A percentile compares a stretch with the other conserved stretches of the same genome.
These are phyloP conservation scores for Tolypocladium inflatum DNA, from an alignment of 2,329 filamentous ascomycete species.

Conservation along the genomic window DNA sequence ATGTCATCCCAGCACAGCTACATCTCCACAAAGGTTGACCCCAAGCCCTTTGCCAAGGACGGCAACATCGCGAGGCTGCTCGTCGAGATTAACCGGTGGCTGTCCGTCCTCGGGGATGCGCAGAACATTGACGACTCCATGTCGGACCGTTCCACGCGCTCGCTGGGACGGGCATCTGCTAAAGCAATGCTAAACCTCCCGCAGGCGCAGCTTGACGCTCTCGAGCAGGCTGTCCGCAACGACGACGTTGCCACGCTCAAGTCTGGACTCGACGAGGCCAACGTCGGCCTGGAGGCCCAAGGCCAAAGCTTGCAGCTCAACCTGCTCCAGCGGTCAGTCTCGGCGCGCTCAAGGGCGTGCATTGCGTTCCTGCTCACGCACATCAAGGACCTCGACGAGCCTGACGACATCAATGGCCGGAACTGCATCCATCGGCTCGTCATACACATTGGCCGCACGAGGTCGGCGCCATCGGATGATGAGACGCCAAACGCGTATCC, in stretches of 20 bases:
- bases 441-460: conserved; percentile 80
- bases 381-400: conserved; percentile 67
- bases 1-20: conserved; percentile 76
- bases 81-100: conserved; percentile 76
- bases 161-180: conserved; percentile 67
- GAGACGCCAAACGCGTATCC: conserved; percentile 41
- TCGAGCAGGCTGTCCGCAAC: conserved; percentile 62
- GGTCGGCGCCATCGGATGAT: conserved; percentile 38
- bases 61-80: conserved; percentile 38
- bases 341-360: conserved; percentile 56
- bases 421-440: conserved; percentile 91
- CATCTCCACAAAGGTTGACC: conserved; percentile 82
- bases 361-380: conserved; percentile 62
- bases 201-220: conserved; percentile 54
- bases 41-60: conserved; percentile 77
- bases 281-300: conserved; percentile 25
- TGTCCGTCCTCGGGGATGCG: conserved; percentile 70
- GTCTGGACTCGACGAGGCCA: conserved; percentile 47
- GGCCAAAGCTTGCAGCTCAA: conserved; percentile 67
- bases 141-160: conserved; percentile 65
- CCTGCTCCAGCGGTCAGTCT: conserved; percentile 68
- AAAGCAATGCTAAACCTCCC: conserved; percentile 68
- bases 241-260: conserved; percentile 53
- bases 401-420: conserved; percentile 85
- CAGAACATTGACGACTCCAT: conserved; percentile 67